Conservation (phyloP, 2,329 filamentous ascomycete genomes). For the Sordariomycetes sp. region DNA sequence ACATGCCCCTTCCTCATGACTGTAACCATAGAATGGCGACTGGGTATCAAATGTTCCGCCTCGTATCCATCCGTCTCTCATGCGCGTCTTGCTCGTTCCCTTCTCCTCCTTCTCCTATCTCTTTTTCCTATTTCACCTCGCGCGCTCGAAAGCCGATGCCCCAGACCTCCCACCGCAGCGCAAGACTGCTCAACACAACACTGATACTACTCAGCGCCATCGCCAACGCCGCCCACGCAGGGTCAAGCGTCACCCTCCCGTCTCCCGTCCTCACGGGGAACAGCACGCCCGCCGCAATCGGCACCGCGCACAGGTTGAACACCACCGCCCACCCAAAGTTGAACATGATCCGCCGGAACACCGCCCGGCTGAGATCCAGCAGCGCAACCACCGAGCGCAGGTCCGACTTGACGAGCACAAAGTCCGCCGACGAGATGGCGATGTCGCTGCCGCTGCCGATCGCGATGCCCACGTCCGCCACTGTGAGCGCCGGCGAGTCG, state of each 20-base stretch:
- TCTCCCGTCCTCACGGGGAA: constrained; percentile 44
- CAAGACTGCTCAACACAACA: constrained; percentile 73
- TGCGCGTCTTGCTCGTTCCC: neutral
- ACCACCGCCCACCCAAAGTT: constrained; percentile 81
- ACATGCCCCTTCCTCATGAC: neutral
- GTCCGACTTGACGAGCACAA: constrained; percentile 68
- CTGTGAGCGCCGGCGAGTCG: constrained; percentile 71
- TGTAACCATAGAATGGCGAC: neutral
- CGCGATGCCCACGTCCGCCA: constrained; percentile 74
- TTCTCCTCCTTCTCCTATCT: neutral
- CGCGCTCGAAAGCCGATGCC: constrained; percentile 31
- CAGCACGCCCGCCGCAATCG: constrained; percentile 70
- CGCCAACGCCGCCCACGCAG: constrained; percentile 79
- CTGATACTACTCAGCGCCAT: constrained; percentile 91
- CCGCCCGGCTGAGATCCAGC: constrained; percentile 56
- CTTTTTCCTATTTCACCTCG: constrained; percentile 9
- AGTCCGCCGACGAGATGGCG: constrained; percentile 69
- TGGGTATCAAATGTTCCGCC: neutral
- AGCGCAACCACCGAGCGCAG: constrained; percentile 63
- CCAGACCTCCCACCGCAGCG: constrained; percentile 44
- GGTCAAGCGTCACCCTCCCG: constrained; percentile 54
- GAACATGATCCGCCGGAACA: constrained; percentile 69
- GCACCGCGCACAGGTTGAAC: constrained; percentile 71
- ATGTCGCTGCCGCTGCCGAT: constrained; percentile 78
- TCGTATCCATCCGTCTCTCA: neutral